Percentiles rank a stretch among this genome's conserved stretches.
Evolutionary conservation across 371 early-diverging fungal genomes (phyloP).

Genomic region (Mucor velutinosus): DNA sequence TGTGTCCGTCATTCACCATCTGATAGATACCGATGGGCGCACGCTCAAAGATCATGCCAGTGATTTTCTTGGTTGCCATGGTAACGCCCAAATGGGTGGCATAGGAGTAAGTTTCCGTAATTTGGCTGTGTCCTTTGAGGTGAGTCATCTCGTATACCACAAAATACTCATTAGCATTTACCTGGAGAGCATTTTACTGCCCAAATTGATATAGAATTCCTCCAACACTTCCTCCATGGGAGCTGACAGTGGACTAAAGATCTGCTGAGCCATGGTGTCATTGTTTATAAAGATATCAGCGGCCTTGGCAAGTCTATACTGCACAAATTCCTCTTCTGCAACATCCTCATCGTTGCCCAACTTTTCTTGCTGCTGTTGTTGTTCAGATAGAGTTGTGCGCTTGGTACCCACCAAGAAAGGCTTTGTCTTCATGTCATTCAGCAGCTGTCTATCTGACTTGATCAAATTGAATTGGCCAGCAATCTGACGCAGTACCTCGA

Average conservation of each 20-base stretch:
- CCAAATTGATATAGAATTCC: conserved; percentile 69
- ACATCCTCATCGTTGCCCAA: conserved; percentile 23
- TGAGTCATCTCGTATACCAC: not conserved
- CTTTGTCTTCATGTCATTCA: conserved; percentile 61
- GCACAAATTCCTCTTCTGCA: conserved; percentile 44
- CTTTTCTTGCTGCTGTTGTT: not conserved
- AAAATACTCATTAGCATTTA: conserved; percentile 34
- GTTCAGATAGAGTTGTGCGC: conserved; percentile 22
- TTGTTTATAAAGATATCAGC: conserved; percentile 80
- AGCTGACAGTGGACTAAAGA: conserved; percentile 75
- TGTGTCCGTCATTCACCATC: conserved; percentile 73
- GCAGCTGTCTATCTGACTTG: conserved; percentile 42
- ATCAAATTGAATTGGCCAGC: conserved; percentile 70
- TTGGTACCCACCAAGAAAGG: conserved; percentile 63
- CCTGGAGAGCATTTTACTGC: conserved; percentile 69
- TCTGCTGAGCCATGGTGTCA: conserved; percentile 73
- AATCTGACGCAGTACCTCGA: conserved; percentile 72
- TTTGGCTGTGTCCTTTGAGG: conserved; percentile 29
- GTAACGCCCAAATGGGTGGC: conserved; percentile 55
- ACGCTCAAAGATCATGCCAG: conserved; percentile 73
- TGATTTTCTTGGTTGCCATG: conserved; percentile 53
- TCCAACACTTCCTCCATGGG: conserved; percentile 72
- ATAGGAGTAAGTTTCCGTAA: conserved; percentile 53
- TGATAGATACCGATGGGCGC: conserved; percentile 65
- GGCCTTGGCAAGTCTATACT: conserved; percentile 71